Conservation (phyloP, 768 basidiomycete species). For the Boletus vermiculosoides region DNA sequence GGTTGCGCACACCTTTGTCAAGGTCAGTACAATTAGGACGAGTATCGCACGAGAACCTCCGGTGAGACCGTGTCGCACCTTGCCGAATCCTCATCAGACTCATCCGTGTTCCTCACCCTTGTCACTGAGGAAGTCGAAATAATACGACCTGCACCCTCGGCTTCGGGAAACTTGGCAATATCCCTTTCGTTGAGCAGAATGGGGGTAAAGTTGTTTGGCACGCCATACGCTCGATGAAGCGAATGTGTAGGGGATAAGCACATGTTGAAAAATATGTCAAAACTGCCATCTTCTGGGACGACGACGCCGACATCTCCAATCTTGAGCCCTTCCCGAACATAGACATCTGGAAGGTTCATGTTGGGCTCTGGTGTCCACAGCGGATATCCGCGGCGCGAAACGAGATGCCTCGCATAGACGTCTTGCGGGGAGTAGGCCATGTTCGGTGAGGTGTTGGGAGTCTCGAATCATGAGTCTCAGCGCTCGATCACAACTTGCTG, state of each 20-base stretch:
- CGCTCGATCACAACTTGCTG: background rate
- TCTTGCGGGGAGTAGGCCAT: slow-evolving; percentile 12
- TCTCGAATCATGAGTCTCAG: background rate
- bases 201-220: slow-evolving; percentile 30
- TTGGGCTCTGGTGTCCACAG: slow-evolving; percentile 34
- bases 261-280: slow-evolving; percentile 38
- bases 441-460: background rate
- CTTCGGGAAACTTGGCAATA: slow-evolving; percentile 5
- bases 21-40: background rate
- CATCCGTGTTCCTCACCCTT: background rate
- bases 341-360: slow-evolving; percentile 20
- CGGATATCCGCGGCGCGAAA: slow-evolving; percentile 30
- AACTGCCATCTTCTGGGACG: slow-evolving; percentile 30
- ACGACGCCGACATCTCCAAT: slow-evolving; percentile 39
- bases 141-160: slow-evolving; percentile 10
- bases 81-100: background rate
- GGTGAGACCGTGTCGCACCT: slow-evolving; percentile 1
- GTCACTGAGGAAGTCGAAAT: slow-evolving; percentile 13
- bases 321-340: slow-evolving; percentile 26
- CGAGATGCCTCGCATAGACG: slow-evolving; percentile 17
- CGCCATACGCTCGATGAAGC: slow-evolving; percentile 6
- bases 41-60: no score
- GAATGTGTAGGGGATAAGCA: slow-evolving; percentile 29
- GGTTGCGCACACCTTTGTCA: background rate
- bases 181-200: slow-evolving; percentile 15